Conservation (phyloP, 1,139 yeast genomes). For the Meyerozyma smithsonii region DNA sequence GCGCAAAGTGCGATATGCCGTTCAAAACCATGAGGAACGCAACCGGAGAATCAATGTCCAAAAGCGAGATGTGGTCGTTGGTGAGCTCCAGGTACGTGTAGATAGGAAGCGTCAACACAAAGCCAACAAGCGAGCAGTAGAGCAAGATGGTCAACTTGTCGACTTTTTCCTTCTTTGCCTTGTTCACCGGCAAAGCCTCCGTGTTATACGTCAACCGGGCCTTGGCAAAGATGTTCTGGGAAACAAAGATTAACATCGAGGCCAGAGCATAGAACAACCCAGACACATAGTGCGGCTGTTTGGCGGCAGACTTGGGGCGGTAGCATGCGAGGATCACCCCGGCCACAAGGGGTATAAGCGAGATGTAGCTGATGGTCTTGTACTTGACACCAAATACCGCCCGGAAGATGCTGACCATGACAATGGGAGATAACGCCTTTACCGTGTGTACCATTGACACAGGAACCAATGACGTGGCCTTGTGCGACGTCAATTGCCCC, state of each 20-base stretch:
- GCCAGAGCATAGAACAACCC: slow-evolving; percentile 75
- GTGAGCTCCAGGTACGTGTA: slow-evolving; percentile 65
- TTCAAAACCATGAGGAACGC: slow-evolving; percentile 45
- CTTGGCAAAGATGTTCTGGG: slow-evolving; percentile 90
- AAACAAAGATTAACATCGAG: slow-evolving; percentile 82
- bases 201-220: slow-evolving; percentile 55
- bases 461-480: slow-evolving; percentile 83
- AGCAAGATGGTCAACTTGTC: slow-evolving; percentile 82
- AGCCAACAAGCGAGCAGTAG: slow-evolving; percentile 82
- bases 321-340: slow-evolving; percentile 87
- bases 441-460: slow-evolving; percentile 90
- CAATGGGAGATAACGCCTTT: slow-evolving; percentile 82
- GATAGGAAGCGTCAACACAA: slow-evolving; percentile 69
- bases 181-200: slow-evolving; percentile 18
- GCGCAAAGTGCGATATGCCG: slow-evolving; percentile 79
- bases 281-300: slow-evolving; percentile 34
- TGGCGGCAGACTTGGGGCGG: slow-evolving; percentile 27
- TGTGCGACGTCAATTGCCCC: slow-evolving; percentile 87
- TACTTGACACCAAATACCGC: slow-evolving; percentile 54
- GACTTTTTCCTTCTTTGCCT: slow-evolving; percentile 38
- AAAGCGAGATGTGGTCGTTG: slow-evolving; percentile 26
- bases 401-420: slow-evolving; percentile 79
- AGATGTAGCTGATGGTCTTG: slow-evolving; percentile 62
- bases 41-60: slow-evolving; percentile 31
- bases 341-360: slow-evolving; percentile 67